Base-by-base conservation (phyloP, 2,329 filamentous ascomycete genomes). In the Aspergillus fischeri region DNA sequence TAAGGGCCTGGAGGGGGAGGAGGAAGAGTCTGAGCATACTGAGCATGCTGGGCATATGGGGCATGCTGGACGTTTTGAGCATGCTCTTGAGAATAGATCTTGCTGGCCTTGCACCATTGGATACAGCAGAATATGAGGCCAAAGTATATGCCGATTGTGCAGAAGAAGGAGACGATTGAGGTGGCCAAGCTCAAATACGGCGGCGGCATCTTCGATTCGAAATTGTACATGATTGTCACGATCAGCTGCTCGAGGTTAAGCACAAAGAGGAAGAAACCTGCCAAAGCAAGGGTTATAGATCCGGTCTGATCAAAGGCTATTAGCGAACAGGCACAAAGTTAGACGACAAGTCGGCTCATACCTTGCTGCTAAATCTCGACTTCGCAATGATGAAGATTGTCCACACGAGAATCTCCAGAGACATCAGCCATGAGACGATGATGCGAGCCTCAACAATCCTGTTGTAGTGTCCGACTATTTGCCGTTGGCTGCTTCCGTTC, bases 371-470 rank as follows among this genome's bases (percentile, higher is more conserved):
- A 20, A 60, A 64, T 6, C 57, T 55, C 8, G 57, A 58, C 51
- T 65, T 67, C 20, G 56, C 44, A 6, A 52, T 42, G n/a, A 61
- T 49, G 49, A 63, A 65, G 11, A 64, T 52, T 1, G 53, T n/a
- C 61, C 64, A 67, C 5, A 52, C 49, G 6, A 68, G 41, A 10
- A 67, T 58, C 45, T 69, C 67, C 55, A 67, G 5, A 2, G 67
- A 63, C 4, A 62, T 42, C 2, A 64, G 3, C 55, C 60, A 67
- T 24, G 55, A 65, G 9, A 67, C 27, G 17, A 67, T 61, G 1
- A 32, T n/a, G 2, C 57, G 50, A 2, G 61, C 62, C 9, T 29
- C 29, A n/a, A 44, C 50, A 4, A 68, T 4, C 6, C 57, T 57
- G 27, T 8, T 32, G 24, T 52, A 57, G 10, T n/a, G 17, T 2